Conservation (phyloP, 495 filamentous ascomycete genomes). For the Daldinia vernicosa region DNA sequence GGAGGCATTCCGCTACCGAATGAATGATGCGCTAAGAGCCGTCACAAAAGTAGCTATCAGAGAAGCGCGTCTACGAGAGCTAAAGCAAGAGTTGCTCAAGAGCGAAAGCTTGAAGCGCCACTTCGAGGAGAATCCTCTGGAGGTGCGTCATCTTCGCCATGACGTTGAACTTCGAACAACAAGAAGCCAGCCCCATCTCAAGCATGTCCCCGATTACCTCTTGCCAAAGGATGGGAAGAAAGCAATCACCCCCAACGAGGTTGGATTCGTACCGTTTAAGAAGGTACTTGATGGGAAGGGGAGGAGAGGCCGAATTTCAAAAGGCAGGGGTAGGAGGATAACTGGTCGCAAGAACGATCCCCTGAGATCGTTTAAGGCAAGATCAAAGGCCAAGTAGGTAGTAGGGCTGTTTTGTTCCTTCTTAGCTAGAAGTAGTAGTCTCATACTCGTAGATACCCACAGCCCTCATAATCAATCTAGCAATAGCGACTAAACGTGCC, state of each 20-base stretch:
- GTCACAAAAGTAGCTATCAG: conserved; percentile 71
- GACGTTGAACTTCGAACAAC: conserved; percentile 86
- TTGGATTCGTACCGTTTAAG: conserved; percentile 78
- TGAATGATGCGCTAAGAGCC: conserved; percentile 75
- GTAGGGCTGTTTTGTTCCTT: neutral
- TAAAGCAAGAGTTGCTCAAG: conserved; percentile 87
- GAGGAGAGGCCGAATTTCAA: conserved; percentile 72
- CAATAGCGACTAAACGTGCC: neutral
- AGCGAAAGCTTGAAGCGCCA: conserved; percentile 93
- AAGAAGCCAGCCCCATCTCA: conserved; percentile 85
- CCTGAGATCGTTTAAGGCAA: conserved; percentile 85
- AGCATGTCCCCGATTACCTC: conserved; percentile 94
- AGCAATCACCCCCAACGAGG: conserved; percentile 66
- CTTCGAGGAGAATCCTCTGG: conserved; percentile 95
- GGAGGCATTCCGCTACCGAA: conserved; percentile 91
- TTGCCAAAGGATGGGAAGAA: conserved; percentile 81
- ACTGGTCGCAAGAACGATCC: conserved; percentile 74
- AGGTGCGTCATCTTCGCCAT: conserved; percentile 86
- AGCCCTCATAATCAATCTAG: conserved; percentile 7
- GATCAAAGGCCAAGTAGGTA: conserved; percentile 54
- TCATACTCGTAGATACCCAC: conserved; percentile 30
- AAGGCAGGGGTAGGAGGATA: conserved; percentile 61
- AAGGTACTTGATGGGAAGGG: conserved; percentile 71
- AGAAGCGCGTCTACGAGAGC: conserved; percentile 86
- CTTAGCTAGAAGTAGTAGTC: conserved; percentile 15